Evolutionary conservation across 164 flowering plant species (phyloP), one percentile per base, ranked within the genome.

Genomic region (Sedum album): DNA sequence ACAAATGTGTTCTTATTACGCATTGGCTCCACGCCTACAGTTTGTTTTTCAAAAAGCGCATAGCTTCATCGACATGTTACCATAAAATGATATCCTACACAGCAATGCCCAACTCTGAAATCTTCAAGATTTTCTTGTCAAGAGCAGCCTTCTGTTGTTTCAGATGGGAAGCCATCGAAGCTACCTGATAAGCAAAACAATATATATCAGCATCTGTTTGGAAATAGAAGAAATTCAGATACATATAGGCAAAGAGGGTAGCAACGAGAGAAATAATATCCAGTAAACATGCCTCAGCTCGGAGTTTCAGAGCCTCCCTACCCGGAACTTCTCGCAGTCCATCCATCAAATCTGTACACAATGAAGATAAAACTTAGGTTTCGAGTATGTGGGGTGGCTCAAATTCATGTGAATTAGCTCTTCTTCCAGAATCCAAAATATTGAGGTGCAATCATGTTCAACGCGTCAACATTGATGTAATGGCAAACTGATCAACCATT

Each of bases 31-130:
- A n/a, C 25, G 23, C 5, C 7, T 20, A 6, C 25, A 49, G 5
- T 49, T 20, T n/a, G 23, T 49, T n/a, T 25, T 49, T 49, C 13
- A n/a, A 49, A 21, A n/a, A 11, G 17, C 11, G 15, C 57, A 0
- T 49, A 21, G 57, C 57, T 46, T 49, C 57, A 49, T 49, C 26
- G n/a, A 5, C n/a, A 49, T n/a, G 57, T 49, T 5, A 25, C 57
- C 10, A 21, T n/a, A n/a, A 49, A n/a, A 49, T 20, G 57, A 44
- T 17, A n/a, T 20, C 25, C 57, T 49, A 49, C 57, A 90, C 84
- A 60, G 90, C 76, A 73, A 90, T 76, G n/a, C 98, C 98, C 31
- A 84, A 66, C 66, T 93, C 98, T 15, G 96, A 86, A 51, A 90
- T 84, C 78, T 85, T 89, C 82, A 83, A 38, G 25, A 86, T 81